These are phyloP conservation scores for Crithidia fasciculata DNA, from an alignment of 208 protist species.

Conservation along the genomic window DNA sequence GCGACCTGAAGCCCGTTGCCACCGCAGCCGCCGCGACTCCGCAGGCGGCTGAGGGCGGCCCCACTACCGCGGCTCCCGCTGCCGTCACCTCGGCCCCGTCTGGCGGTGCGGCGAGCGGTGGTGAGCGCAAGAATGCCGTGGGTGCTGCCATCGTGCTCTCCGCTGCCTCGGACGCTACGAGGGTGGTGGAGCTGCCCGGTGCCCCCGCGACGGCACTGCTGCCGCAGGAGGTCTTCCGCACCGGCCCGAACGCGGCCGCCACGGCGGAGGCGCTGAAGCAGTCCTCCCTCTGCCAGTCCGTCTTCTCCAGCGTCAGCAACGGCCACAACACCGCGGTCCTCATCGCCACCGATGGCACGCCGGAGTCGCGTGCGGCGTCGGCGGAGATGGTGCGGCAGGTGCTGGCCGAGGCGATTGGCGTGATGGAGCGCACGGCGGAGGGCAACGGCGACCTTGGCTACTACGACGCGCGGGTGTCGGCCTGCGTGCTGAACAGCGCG, in stretches of 20 bases:
- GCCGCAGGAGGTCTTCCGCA: slow-evolving; percentile 25
- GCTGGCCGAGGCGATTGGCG: slow-evolving; percentile 36
- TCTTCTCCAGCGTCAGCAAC: slow-evolving; percentile 39
- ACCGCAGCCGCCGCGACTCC: neutral
- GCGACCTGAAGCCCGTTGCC: neutral
- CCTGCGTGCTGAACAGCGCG: slow-evolving; percentile 34
- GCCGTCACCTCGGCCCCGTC: too few species aligned
- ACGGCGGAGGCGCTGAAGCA: slow-evolving; percentile 15
- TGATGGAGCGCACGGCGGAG: slow-evolving; percentile 32
- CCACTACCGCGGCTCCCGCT: too few species aligned
- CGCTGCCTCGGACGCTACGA: neutral
- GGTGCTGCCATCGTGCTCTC: slow-evolving; percentile 16
- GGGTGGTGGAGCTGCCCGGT: slow-evolving; percentile 20
- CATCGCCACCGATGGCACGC: slow-evolving; percentile 33
- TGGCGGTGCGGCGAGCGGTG: neutral
- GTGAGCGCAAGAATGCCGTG: slow-evolving; percentile 20
- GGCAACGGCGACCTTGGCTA: slow-evolving; percentile 38
- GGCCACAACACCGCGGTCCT: slow-evolving; percentile 61
- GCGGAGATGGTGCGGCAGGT: slow-evolving; percentile 25
- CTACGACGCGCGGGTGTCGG: slow-evolving; percentile 49
- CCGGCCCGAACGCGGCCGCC: slow-evolving; percentile 13
- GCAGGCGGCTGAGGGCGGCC: neutral
- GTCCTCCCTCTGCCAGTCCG: neutral
- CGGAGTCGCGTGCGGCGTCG: slow-evolving; percentile 23
- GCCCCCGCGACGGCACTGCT: slow-evolving; percentile 1